Conservation (phyloP, 2,329 filamentous ascomycete genomes). For the Ceratocystis huliohia region DNA sequence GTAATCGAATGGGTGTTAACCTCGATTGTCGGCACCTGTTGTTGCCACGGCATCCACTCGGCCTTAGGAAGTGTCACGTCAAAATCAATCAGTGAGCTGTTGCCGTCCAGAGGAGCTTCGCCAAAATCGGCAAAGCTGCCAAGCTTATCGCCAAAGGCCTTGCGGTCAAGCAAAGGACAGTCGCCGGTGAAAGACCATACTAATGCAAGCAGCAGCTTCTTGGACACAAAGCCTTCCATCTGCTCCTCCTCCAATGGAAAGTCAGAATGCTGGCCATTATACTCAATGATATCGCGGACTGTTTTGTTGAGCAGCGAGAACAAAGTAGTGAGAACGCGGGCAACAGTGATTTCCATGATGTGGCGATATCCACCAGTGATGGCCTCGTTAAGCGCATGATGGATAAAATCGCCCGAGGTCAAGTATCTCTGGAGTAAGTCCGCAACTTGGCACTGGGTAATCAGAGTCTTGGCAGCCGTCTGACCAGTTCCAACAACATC, state of each 20-base stretch:
- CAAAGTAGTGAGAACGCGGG: conserved; percentile 78
- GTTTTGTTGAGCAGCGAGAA: conserved; percentile 94
- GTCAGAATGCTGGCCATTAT: conserved; percentile 87
- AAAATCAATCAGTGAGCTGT: conserved; percentile 85
- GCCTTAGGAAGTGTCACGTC: conserved; percentile 77
- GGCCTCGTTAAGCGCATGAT: conserved; percentile 63
- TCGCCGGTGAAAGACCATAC: conserved; percentile 96
- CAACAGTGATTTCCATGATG: conserved; percentile 96
- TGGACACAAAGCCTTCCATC: conserved; percentile 76
- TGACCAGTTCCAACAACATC: conserved; percentile 68
- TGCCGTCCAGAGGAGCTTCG: conserved; percentile 63
- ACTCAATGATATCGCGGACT: conserved; percentile 84
- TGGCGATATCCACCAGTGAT: conserved; percentile 60
- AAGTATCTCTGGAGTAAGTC: conserved; percentile 66
- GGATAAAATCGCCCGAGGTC: conserved; percentile 66
- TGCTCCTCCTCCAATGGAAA: conserved; percentile 87
- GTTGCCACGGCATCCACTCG: conserved; percentile 89
- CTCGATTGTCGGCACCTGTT: conserved; percentile 84
- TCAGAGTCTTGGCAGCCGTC: conserved; percentile 63
- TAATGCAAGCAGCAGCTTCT: conserved; percentile 82
- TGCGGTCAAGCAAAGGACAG: conserved; percentile 76
- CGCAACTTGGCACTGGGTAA: conserved; percentile 66
- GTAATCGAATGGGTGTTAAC: conserved; percentile 97
- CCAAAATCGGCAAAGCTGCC: conserved; percentile 75
- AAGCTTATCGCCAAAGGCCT: conserved; percentile 75